These are phyloP conservation scores for Biscogniauxia sp. DNA, from an alignment of 2,329 filamentous ascomycete genomes.

Conservation along the genomic window DNA sequence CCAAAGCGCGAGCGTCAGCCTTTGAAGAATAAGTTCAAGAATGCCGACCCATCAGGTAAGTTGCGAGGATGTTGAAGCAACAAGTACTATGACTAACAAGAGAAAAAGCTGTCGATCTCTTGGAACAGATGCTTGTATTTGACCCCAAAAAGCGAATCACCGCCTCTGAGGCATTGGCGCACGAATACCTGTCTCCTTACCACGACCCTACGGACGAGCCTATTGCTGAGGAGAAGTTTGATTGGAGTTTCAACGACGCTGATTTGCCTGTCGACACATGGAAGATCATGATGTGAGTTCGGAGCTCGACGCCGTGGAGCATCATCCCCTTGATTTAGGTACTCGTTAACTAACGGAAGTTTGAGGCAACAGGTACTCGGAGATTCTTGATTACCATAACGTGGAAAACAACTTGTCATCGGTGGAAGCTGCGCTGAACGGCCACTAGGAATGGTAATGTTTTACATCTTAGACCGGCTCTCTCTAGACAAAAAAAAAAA, in stretches of 20 bases:
- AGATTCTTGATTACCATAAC: conserved; percentile 98
- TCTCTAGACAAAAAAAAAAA: no score
- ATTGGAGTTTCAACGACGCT: conserved; percentile 99
- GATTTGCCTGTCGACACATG: conserved; percentile 98
- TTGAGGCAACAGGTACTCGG: conserved; percentile 74
- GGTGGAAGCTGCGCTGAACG: conserved; percentile 41
- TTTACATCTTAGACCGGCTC: no score
- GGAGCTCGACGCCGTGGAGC: background rate
- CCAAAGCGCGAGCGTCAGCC: conserved; percentile 92
- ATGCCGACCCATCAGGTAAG: conserved; percentile 79
- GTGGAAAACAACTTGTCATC: conserved; percentile 58
- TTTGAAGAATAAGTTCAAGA: conserved; percentile 86
- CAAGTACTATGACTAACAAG: conserved; percentile 4
- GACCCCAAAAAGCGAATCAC: conserved; percentile 95
- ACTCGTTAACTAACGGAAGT: conserved; percentile 21
- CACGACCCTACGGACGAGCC: conserved; percentile 97
- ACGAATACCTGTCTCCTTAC: conserved; percentile 94
- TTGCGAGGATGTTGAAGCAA: background rate
- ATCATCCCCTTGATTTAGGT: no score
- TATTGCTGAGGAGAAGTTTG: conserved; percentile 93
- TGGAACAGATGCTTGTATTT: conserved; percentile 97
- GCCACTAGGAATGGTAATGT: conserved; percentile 6
- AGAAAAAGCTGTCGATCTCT: conserved; percentile 71
- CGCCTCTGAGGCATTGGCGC: conserved; percentile 78
- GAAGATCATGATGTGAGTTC: conserved; percentile 98